These are phyloP conservation scores for Clarireedia homoeocarpa DNA, from an alignment of 2,329 filamentous ascomycete species.

Conservation along the genomic window DNA sequence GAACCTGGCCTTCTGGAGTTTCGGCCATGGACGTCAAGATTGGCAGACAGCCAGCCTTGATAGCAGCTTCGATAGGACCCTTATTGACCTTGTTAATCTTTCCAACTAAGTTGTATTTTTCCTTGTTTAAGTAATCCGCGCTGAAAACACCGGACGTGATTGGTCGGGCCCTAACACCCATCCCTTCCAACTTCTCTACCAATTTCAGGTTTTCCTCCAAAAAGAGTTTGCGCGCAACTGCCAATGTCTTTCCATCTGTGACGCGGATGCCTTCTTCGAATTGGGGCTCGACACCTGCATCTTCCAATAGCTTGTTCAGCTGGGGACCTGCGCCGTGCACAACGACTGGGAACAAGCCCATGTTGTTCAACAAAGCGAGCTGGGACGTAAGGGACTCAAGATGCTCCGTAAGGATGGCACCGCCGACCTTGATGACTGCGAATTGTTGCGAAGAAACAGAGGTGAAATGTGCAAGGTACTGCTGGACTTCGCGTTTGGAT, in stretches of 20 bases:
- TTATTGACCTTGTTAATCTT: slow-evolving; percentile 93
- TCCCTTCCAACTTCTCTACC: slow-evolving; percentile 79
- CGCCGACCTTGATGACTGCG: slow-evolving; percentile 96
- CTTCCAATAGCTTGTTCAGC: slow-evolving; percentile 83
- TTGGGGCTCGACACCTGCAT: slow-evolving; percentile 86
- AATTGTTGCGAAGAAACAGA: slow-evolving; percentile 96
- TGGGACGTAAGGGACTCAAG: slow-evolving; percentile 85
- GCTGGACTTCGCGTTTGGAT: slow-evolving; percentile 91
- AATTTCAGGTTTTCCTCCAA: slow-evolving; percentile 92
- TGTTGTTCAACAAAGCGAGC: slow-evolving; percentile 86
- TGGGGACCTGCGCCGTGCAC: slow-evolving; percentile 94
- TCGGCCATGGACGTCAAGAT: slow-evolving; percentile 96
- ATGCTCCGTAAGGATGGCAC: slow-evolving; percentile 90
- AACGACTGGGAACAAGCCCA: slow-evolving; percentile 89
- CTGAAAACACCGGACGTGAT: slow-evolving; percentile 85
- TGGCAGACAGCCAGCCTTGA: slow-evolving; percentile 83
- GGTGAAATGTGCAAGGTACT: slow-evolving; percentile 95
- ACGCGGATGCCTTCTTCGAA: slow-evolving; percentile 96
- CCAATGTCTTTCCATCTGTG: slow-evolving; percentile 90
- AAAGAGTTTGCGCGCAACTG: slow-evolving; percentile 85
- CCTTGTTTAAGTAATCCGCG: slow-evolving; percentile 91
- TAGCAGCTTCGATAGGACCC: slow-evolving; percentile 80
- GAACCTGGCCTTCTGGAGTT: slow-evolving; percentile 78
- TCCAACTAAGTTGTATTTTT: slow-evolving; percentile 91
- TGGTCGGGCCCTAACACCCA: slow-evolving; percentile 82